Conservation (phyloP, 2,329 filamentous ascomycete genomes). For the Fusarium sp. region DNA sequence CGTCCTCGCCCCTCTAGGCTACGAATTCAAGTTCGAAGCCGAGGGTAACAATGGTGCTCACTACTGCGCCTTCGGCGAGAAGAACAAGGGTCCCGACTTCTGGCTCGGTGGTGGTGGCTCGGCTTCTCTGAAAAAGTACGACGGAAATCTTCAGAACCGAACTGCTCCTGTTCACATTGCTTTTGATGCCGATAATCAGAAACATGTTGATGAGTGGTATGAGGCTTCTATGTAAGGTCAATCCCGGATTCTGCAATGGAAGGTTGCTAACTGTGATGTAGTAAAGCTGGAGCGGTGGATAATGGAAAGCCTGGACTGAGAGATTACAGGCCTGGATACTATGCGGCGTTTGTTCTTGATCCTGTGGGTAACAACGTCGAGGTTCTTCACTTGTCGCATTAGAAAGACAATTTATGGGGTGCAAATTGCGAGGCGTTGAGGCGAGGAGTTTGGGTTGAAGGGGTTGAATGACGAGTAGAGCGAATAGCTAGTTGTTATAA, state of each 20-base stretch:
- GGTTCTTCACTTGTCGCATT: constrained; percentile 52
- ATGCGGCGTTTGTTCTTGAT: constrained; percentile 66
- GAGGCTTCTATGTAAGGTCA: constrained; percentile 47
- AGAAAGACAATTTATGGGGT: neutral
- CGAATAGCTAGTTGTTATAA: neutral
- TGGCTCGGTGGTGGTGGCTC: constrained; percentile 45
- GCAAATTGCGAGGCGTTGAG: neutral
- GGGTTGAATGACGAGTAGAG: neutral
- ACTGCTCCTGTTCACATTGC: constrained; percentile 44
- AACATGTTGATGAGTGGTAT: constrained; percentile 47
- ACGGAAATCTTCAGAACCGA: constrained; percentile 41
- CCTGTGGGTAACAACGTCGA: constrained; percentile 69
- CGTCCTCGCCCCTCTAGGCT: constrained; percentile 47
- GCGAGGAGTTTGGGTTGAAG: constrained; percentile 4
- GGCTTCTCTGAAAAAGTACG: constrained; percentile 42
- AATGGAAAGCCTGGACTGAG: constrained; percentile 65
- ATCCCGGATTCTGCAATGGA: accelerated
- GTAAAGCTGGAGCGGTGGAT: constrained; percentile 61
- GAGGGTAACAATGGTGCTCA: constrained; percentile 13
- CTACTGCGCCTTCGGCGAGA: constrained; percentile 45
- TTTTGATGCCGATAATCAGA: constrained; percentile 35
- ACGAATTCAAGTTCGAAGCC: constrained; percentile 40
- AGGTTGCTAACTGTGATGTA: constrained; percentile 22
- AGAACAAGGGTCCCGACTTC: constrained; percentile 40
- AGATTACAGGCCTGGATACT: constrained; percentile 64